Evolutionary conservation across 1,284 basidiomycete species (phyloP).

Genomic region (Ustilago bromivora): DNA sequence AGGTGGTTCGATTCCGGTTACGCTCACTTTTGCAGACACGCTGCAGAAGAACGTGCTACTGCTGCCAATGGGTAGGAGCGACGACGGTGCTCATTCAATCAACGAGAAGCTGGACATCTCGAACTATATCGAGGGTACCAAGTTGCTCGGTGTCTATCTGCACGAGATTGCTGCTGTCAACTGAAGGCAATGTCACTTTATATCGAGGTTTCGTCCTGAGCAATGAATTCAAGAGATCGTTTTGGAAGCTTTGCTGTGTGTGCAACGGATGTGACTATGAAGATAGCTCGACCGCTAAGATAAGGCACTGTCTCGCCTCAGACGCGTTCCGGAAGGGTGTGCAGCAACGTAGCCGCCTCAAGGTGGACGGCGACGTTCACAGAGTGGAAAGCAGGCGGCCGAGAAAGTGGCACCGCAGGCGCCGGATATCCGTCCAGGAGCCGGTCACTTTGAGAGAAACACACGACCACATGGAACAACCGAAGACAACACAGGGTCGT

Average conservation of each 20-base stretch:
- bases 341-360: no score
- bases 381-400: background rate
- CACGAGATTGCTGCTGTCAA: conserved; percentile 77
- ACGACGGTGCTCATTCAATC: conserved; percentile 90
- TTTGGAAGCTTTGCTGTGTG: background rate
- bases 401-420: background rate
- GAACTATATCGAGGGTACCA: conserved; percentile 87
- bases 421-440: background rate
- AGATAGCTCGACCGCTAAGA: no score
- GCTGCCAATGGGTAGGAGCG: conserved; percentile 82
- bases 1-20: conserved; percentile 96
- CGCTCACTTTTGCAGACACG: conserved; percentile 89
- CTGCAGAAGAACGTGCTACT: conserved; percentile 76
- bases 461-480: background rate
- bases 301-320: no score
- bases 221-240: background rate
- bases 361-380: no score
- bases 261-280: background rate
- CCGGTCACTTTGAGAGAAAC: background rate
- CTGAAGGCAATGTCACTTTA: conserved; percentile 1
- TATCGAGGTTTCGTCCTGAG: background rate
- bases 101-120: conserved; percentile 94
- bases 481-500: conserved; percentile 2
- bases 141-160: conserved; percentile 82
- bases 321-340: no score